Base-by-base conservation (phyloP, 2,329 filamentous ascomycete genomes). In the Harringtonia aguacate region DNA sequence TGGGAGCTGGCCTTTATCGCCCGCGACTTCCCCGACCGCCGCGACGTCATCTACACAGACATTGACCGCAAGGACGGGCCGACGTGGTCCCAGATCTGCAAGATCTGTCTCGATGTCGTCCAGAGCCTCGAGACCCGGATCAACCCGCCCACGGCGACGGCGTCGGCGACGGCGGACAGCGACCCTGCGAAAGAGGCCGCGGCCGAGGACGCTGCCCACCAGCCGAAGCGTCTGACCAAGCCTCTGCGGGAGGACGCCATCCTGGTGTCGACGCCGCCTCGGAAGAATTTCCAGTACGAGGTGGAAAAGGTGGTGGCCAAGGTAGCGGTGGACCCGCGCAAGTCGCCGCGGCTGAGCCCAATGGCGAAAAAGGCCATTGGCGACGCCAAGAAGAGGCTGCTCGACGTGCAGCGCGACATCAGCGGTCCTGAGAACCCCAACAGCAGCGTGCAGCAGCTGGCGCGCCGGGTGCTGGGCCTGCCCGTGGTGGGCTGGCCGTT, bases 1-100 rank as follows among this genome's bases (percentile, higher is more conserved):
- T 95, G 89, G 89, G 90, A 97, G 58, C 69, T 95, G 24, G 78
- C 79, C 27, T 72, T 86, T 45, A 94, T 95, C 53, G 81, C 85
- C 31, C 75, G 83, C 45, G 74, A 78, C 43, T 89, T 84, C 50
- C 72, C 81, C 15, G 72, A 78, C n/a, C 79, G 88, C 29, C 77
- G 90, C 42, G 85, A 83, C 60, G 77, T 79, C 18, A 86, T 97
- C 44, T 95, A 86, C 61, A 78, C 81, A 46, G 90, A 97, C 53
- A 85, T 95, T 48, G 86, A 94, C 53, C 83, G 88, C 48, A 77
- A 78, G 43, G 84, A 82, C 36, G 86, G 84, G 0, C 75, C 86
- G 1, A 81, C 85, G 52, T 95, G 87, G 86, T 78, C 79, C 9
- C 87, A 95, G 54, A 73, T 94, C 39, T 79, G 81, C 48, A 66